These are phyloP conservation scores for thale cress (Arabidopsis thaliana) DNA, from an alignment of 345 rosid genomes.

Conservation along the genomic window TAIR10.1 NC_003071.7:9069001-9069500, in stretches of 20 bases:
- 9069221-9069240: conserved; percentile 78
- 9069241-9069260: conserved; percentile 83
- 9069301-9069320: not conserved
- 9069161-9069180: not conserved
- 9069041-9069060: conserved; percentile 57
- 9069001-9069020: conserved; percentile 48
- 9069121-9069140: not conserved
- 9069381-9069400: conserved; percentile 91
- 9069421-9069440: conserved; percentile 90
- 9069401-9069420: conserved; percentile 79
- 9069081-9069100: conserved; percentile 84
- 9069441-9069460: conserved; percentile 1
- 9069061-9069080: conserved; percentile 77
- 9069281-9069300: not conserved
- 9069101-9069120: conserved; percentile 64
- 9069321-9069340: conserved; percentile 29
- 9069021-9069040: conserved; percentile 72
- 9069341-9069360: conserved; percentile 61
- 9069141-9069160: not conserved
- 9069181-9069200: conserved; percentile 44
- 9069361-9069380: conserved; percentile 79
- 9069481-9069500: conserved; percentile 21
- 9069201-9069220: conserved; percentile 92
- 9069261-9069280: not conserved
- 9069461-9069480: not conserved